These are phyloP conservation scores for Coemansia sp. DNA, from an alignment of 192 early-diverging fungal genomes.

Conservation along the genomic window DNA sequence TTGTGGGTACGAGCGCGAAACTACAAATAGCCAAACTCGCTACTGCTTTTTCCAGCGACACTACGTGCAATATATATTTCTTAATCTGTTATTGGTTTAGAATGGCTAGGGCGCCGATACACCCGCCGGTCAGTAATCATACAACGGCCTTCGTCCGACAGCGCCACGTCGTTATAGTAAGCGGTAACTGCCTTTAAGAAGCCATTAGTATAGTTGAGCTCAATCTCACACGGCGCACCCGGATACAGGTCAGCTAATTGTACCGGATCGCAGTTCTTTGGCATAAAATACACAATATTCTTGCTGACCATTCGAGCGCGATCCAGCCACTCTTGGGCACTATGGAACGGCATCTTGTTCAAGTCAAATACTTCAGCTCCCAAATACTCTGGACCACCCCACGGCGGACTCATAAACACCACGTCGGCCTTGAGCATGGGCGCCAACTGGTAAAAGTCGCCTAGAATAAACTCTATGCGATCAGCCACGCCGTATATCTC, in stretches of 20 bases:
- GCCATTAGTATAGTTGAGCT: slow-evolving; percentile 73
- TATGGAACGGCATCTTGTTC: slow-evolving; percentile 53
- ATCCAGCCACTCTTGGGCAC: slow-evolving; percentile 63
- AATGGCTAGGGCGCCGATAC: not conserved
- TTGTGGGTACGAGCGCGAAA: not conserved
- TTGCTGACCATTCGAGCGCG: slow-evolving; percentile 66
- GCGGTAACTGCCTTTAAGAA: slow-evolving; percentile 71
- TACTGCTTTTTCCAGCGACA: not conserved
- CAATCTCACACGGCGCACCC: slow-evolving; percentile 74
- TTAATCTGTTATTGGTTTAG: not conserved
- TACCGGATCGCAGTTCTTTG: slow-evolving; percentile 74
- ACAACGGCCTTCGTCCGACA: slow-evolving; percentile 9
- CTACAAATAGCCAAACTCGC: not conserved
- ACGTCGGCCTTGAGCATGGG: slow-evolving; percentile 79
- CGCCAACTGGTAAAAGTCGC: slow-evolving; percentile 81
- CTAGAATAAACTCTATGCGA: slow-evolving; percentile 92
- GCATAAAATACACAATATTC: slow-evolving; percentile 87
- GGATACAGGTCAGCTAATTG: slow-evolving; percentile 68
- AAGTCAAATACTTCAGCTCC: slow-evolving; percentile 46
- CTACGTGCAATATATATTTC: not conserved
- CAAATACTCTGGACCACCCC: slow-evolving; percentile 89
- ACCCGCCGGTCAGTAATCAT: slow-evolving; percentile 10
- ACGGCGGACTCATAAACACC: slow-evolving; percentile 94
- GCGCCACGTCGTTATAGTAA: slow-evolving; percentile 79
- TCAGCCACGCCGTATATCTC: slow-evolving; percentile 88